Base-by-base conservation (phyloP, 805 yeast genomes). In the Kuraishia hungarica region DNA sequence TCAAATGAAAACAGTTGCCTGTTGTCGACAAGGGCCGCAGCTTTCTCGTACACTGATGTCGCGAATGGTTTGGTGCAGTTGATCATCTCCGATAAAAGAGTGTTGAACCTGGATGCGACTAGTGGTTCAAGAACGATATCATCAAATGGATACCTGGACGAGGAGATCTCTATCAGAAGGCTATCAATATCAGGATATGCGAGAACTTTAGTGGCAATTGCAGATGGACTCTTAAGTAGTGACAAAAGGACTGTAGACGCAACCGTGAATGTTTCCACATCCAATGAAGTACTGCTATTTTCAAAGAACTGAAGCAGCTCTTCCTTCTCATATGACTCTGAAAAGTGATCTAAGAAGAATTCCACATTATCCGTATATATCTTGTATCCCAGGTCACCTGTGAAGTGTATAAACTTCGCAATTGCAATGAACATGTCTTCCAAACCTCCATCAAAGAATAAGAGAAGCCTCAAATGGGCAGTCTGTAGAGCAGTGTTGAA, bases 401-500 rank as follows among this genome's bases (percentile, higher is more conserved):
- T 67, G 26, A 64, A 58, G 39, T 62, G 65, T 2, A 73, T 60
- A 61, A 80, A 78, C 35, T 67, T 68, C 20, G 70, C 70, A 21
- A 82, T 65, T 48, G 72, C 67, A 21, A 67, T 61, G 21, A 62
- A 56, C 39, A 77, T 61, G 2, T 59, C 53, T 10, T 63, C 57
- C 1, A 63, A 59, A 7, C 66, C 56, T 0, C 68, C 58, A 48
- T 76, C 66, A 48, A 77, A 66, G 58, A 73, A 70, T 17, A 77
- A 64, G 35, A 84, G 56, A 7, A 81, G 61, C 54, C 73, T 72
- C 54, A 86, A 63, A 57, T 77, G 75, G 39, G 82, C 66, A 0
- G 84, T 76, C 60, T 85, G 89, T 10, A 75, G 59, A 2, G 79
- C 66, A 0, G 66, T 74, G 54, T 80, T 77, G 56, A 76, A 78